Evolutionary conservation across 345 rosid genomes (phyloP).

Genomic region (Streptanthus diversifolius): DNA sequence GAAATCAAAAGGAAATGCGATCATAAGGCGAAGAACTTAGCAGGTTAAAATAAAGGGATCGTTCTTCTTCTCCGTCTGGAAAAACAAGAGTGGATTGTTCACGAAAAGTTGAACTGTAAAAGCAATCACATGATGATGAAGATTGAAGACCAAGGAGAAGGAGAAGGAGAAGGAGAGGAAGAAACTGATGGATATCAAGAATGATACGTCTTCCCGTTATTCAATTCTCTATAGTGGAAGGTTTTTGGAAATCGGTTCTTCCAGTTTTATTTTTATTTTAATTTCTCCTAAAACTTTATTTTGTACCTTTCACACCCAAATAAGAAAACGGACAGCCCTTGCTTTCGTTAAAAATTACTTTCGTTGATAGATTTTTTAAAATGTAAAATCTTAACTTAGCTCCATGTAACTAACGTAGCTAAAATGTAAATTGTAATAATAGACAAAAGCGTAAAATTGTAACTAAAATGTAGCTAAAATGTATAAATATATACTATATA

Average conservation of each 20-base stretch:
- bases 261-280: not conserved
- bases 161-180: not conserved
- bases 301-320: not conserved
- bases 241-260: not conserved
- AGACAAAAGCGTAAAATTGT: too few relatives aligned
- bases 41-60: slow-evolving; percentile 8
- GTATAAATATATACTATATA: too few relatives aligned
- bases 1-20: slow-evolving; percentile 3
- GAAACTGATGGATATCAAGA: slow-evolving; percentile 33
- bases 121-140: slow-evolving; percentile 20
- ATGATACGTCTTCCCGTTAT: slow-evolving; percentile 32
- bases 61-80: not conserved
- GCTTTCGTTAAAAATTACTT: not conserved
- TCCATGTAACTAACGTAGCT: too few relatives aligned
- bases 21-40: not conserved
- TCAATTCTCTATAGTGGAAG: not conserved
- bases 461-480: too few relatives aligned
- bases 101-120: not conserved
- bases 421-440: too few relatives aligned
- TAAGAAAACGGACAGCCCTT: not conserved
- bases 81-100: not conserved
- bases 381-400: not conserved
- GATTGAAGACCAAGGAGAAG: not conserved
- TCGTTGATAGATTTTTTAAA: not conserved
- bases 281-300: not conserved